phyloP scores from a whole-genome alignment of 2,329 filamentous ascomycete species.

The Teratosphaeriaceae sp. region DNA sequence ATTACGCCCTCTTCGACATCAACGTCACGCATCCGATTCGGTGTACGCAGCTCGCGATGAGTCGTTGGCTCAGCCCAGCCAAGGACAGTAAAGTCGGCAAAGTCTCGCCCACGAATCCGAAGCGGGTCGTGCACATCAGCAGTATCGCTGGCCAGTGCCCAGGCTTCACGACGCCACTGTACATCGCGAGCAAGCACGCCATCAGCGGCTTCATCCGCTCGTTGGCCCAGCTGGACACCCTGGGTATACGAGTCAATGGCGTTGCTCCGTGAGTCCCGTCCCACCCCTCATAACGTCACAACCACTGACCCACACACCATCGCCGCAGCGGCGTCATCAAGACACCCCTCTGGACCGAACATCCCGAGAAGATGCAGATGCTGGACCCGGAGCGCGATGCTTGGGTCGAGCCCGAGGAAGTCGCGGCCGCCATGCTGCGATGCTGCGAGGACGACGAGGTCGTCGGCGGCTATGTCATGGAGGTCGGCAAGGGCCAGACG shows the following conservation, averaged over 20 bases:
- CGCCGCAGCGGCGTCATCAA: conserved; percentile 45
- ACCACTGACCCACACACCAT: neutral
- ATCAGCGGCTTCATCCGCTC: conserved; percentile 45
- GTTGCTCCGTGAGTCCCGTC: conserved; percentile 51
- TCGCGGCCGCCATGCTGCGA: conserved; percentile 52
- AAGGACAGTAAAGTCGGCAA: conserved; percentile 20
- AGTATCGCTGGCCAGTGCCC: conserved; percentile 39
- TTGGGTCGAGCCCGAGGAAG: conserved; percentile 57
- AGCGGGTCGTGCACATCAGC: conserved; percentile 39
- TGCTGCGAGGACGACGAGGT: conserved; percentile 47
- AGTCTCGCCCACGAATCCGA: conserved; percentile 35
- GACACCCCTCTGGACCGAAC: conserved; percentile 56
- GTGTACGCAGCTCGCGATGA: conserved; percentile 41
- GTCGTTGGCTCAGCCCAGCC: conserved; percentile 34
- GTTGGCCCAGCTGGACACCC: conserved; percentile 42
- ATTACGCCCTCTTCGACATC: conserved; percentile 38
- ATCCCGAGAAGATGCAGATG: conserved; percentile 53
- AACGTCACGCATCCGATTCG: conserved; percentile 45
- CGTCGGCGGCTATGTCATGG: conserved; percentile 47
- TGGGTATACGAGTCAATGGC: conserved; percentile 52
- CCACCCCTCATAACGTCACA: no score
- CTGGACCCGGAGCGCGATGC: conserved; percentile 42
- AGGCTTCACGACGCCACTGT: conserved; percentile 35
- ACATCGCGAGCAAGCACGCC: conserved; percentile 41
- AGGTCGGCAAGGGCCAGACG: conserved; percentile 48